Evolutionary conservation across 1,284 basidiomycete genomes (phyloP), one percentile per base, ranked within the genome.

Genomic region (Moniliella sp.): DNA sequence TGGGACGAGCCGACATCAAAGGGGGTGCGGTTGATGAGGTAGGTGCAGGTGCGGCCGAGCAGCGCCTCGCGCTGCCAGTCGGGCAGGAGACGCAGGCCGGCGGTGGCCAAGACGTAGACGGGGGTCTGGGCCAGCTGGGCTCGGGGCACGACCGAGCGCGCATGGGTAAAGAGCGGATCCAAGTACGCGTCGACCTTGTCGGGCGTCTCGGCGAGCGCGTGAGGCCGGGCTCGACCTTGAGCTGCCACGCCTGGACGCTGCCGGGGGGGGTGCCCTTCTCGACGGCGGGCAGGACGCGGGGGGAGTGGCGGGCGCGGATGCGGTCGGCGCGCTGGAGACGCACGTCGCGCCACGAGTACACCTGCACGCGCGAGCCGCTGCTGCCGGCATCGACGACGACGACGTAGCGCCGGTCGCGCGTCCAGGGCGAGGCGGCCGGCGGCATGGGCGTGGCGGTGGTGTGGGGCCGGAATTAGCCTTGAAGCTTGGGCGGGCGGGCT

Each of bases 321-420:
- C 48, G 57, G 26, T 54, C 51, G 46, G 34, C 41, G 2, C 63
- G 51, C 36, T 68, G 65, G 1, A 69, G 62, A 33, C 71, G 68
- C 12, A 82, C 74, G 59, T 93, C 78, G 43, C 71, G 74, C 88
- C 88, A 97, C 53, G 80, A 84, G 66, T 97, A 97, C 45, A 97
- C 82, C 63, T 91, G 86, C 29, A 94, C 68, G 30, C 91, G 70
- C 4, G 86, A 94, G 21, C 88, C 88, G 8, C 84, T 93, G 54
- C 83, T 91, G 43, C 88, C 88, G 50, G 88, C 88, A 66, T 99
- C 88, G 59, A 99, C 78, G 36, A 97, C 82, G 40, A 97, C 74
- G 31, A 83, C 86, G 64, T 88, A 97, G 27, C 58, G 40, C 17
- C 56, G 39, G 15, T 35, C 37, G 23, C 35, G 28, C n/a, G 37